These are phyloP conservation scores for Avena atlantica DNA, from an alignment of 176 grass and related monocot genomes.

Conservation along the genomic window DNA sequence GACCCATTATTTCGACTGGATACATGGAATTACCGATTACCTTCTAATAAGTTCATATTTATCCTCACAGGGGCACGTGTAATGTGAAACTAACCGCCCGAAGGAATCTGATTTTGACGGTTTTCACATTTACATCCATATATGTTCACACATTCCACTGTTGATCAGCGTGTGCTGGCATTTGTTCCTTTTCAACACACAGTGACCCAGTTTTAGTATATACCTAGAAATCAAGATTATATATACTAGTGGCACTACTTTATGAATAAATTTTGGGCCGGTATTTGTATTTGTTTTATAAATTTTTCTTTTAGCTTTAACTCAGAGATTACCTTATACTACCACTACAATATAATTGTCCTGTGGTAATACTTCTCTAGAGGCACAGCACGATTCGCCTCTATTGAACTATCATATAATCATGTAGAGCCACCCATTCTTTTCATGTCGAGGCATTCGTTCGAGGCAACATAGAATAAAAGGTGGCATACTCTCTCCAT, in stretches of 20 bases:
- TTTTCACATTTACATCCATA: slow-evolving; percentile 21
- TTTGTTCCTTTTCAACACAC: not conserved
- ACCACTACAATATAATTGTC: not conserved
- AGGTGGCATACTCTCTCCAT: too few species aligned
- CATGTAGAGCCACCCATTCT: too few species aligned
- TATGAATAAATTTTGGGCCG: not conserved
- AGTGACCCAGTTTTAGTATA: not conserved
- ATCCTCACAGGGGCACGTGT: not conserved
- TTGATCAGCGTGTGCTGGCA: not conserved
- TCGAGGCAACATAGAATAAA: too few species aligned
- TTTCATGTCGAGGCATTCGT: too few species aligned
- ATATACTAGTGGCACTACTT: not conserved
- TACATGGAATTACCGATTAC: not conserved
- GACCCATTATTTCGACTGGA: not conserved
- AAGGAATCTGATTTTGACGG: not conserved
- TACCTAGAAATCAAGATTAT: not conserved
- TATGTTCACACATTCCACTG: not conserved
- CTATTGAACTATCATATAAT: too few species aligned
- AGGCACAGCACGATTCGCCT: too few species aligned
- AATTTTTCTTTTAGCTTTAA: not conserved
- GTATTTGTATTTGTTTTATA: not conserved
- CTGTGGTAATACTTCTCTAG: too few species aligned
- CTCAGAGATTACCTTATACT: not conserved
- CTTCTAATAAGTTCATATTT: too few species aligned
- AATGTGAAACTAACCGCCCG: not conserved